These are phyloP conservation scores for Fusarium sp. DNA, from an alignment of 2,329 filamentous ascomycete genomes.

Conservation along the genomic window DNA sequence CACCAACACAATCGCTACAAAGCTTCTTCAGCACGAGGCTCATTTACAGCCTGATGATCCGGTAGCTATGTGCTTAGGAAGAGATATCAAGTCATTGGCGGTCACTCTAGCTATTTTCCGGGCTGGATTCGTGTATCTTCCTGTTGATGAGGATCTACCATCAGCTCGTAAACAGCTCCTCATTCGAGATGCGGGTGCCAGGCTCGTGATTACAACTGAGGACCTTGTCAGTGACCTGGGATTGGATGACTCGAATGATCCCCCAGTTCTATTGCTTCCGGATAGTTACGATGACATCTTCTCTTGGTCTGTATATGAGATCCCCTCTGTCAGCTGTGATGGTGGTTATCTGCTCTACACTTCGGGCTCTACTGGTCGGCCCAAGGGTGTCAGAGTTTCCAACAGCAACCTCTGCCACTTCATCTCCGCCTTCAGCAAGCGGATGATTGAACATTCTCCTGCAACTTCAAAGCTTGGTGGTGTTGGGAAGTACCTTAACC, in stretches of 20 bases:
- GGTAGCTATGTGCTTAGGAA: conserved; percentile 12
- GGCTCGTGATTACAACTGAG: conserved; percentile 4
- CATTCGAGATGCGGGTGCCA: conserved; percentile 17
- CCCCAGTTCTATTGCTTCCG: accelerated
- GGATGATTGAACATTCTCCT: not conserved
- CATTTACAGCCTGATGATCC: conserved; percentile 1
- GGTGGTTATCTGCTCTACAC: conserved; percentile 34
- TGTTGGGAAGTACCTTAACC: conserved; percentile 25
- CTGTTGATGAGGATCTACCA: conserved; percentile 7
- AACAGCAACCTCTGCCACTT: conserved; percentile 24
- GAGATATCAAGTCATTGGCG: conserved; percentile 21
- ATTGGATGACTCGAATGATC: not conserved
- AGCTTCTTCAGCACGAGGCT: not conserved
- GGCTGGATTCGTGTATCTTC: conserved; percentile 11
- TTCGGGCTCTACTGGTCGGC: conserved; percentile 22
- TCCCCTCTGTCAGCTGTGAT: accelerated
- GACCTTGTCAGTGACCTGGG: not conserved
- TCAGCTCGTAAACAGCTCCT: conserved; percentile 21
- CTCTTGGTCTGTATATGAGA: not conserved
- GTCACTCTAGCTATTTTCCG: conserved; percentile 26
- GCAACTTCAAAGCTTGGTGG: not conserved
- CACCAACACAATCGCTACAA: not conserved
- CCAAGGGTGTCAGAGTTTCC: conserved; percentile 25
- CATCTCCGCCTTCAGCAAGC: conserved; percentile 11
- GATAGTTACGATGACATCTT: not conserved